Conservation (phyloP, 345 rosid genomes). For the Rhodomyrtus tomentosa region DNA sequence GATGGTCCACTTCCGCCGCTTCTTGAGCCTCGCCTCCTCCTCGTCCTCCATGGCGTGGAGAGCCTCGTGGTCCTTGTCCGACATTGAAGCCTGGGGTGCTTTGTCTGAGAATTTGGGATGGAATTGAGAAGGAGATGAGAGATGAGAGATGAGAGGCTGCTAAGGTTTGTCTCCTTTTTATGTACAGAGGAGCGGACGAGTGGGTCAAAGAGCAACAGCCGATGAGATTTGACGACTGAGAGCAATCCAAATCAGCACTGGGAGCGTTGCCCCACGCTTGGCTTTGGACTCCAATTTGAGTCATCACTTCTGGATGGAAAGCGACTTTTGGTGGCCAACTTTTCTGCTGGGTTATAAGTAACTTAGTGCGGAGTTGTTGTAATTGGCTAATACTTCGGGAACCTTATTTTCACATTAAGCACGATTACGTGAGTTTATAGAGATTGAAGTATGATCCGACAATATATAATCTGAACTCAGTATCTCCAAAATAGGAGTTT, state of each 20-base stretch:
- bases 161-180: not conserved
- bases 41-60: not conserved
- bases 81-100: not conserved
- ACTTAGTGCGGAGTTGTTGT: too few species aligned
- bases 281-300: not conserved
- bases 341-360: too few species aligned
- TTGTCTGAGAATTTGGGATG: not conserved
- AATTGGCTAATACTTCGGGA: too few species aligned
- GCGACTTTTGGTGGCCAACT: not conserved
- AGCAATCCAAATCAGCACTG: not conserved
- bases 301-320: not conserved
- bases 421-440: too few species aligned
- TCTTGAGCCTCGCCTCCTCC: slow-evolving; percentile 6
- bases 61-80: not conserved
- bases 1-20: slow-evolving; percentile 9
- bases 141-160: not conserved
- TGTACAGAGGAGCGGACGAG: not conserved
- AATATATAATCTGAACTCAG: too few species aligned
- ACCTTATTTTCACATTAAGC: too few species aligned
- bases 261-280: not conserved
- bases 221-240: not conserved
- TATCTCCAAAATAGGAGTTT: too few species aligned
- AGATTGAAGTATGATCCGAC: too few species aligned
- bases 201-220: not conserved
- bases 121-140: not conserved